A percentile compares a stretch with the other conserved stretches of the same genome.
phyloP scores from a whole-genome alignment of 1,284 basidiomycete species.

The Ceratobasidium sp. region DNA sequence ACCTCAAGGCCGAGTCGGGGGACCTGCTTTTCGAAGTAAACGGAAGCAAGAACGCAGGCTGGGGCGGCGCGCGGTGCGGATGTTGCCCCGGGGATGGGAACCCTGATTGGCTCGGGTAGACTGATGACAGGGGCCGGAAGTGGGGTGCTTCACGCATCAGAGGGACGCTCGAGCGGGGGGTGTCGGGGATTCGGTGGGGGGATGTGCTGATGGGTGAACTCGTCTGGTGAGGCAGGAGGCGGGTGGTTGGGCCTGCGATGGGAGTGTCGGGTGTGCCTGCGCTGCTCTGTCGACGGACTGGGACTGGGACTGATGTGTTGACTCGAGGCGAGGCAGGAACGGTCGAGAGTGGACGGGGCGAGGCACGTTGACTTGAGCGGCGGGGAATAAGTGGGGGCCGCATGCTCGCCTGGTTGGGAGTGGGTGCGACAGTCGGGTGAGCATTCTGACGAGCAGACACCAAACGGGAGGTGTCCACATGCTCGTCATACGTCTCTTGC shows the following conservation, averaged over 20 bases:
- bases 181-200: background rate
- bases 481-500: slow-evolving; percentile 14
- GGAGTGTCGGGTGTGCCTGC: slow-evolving; percentile 2
- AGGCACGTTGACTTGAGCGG: slow-evolving; percentile 3
- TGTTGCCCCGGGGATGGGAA: background rate
- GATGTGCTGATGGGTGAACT: background rate
- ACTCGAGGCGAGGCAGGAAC: background rate
- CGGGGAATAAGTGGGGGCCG: slow-evolving; percentile 3
- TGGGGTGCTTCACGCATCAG: background rate
- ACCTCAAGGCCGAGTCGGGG: slow-evolving; percentile 2
- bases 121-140: slow-evolving; percentile 13
- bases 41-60: slow-evolving; percentile 22
- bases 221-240: background rate
- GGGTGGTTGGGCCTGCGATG: background rate
- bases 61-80: slow-evolving; percentile 10
- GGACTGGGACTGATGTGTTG: background rate
- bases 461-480: background rate
- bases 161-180: background rate
- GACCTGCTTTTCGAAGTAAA: too few species aligned
- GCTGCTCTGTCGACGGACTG: background rate
- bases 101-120: background rate
- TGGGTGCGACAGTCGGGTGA: too few species aligned
- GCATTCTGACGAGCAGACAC: too few species aligned
- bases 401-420: background rate
- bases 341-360: background rate